These are phyloP conservation scores for Pseudocercospora vitis DNA, from an alignment of 2,329 filamentous ascomycete species.

Conservation along the genomic window DNA sequence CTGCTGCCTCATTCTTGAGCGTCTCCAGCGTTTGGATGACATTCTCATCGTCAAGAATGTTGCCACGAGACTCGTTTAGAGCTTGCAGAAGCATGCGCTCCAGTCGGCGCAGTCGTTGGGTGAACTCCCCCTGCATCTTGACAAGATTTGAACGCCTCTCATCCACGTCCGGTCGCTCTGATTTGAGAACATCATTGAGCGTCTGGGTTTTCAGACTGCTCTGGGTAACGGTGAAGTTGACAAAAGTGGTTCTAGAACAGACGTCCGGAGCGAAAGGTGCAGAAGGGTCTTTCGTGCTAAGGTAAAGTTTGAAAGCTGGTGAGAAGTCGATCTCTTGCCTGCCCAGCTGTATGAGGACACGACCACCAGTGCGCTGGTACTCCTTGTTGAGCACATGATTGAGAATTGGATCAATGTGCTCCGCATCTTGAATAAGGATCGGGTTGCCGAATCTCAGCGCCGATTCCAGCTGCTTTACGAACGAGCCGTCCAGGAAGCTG, in stretches of 20 bases:
- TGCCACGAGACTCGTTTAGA: constrained; percentile 94
- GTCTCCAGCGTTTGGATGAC: constrained; percentile 98
- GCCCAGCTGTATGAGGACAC: constrained; percentile 95
- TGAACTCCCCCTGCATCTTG: constrained; percentile 98
- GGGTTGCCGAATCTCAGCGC: constrained; percentile 96
- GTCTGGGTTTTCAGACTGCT: constrained; percentile 98
- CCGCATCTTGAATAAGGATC: constrained; percentile 96
- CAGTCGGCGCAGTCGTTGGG: constrained; percentile 91
- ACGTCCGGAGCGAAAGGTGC: constrained; percentile 94
- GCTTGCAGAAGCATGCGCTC: constrained; percentile 93
- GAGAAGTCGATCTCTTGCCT: constrained; percentile 99
- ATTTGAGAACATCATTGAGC: constrained; percentile 94
- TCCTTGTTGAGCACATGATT: constrained; percentile 99
- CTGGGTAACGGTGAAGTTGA: constrained; percentile 99
- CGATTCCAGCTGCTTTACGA: constrained; percentile 96
- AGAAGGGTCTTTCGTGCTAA: constrained; percentile 94
- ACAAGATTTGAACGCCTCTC: constrained; percentile 95
- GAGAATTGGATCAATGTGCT: constrained; percentile 93
- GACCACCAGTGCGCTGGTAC: constrained; percentile 96
- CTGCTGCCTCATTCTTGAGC: constrained; percentile 93
- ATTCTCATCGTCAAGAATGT: constrained; percentile 96
- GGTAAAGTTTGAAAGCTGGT: constrained; percentile 88
- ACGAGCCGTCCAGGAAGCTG: constrained; percentile 96
- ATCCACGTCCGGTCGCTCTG: constrained; percentile 94
- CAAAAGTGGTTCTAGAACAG: constrained; percentile 96